Evolutionary conservation across 768 basidiomycete genomes (phyloP), one percentile per base, ranked within the genome.

Genomic region (Pleurotus eryngii): DNA sequence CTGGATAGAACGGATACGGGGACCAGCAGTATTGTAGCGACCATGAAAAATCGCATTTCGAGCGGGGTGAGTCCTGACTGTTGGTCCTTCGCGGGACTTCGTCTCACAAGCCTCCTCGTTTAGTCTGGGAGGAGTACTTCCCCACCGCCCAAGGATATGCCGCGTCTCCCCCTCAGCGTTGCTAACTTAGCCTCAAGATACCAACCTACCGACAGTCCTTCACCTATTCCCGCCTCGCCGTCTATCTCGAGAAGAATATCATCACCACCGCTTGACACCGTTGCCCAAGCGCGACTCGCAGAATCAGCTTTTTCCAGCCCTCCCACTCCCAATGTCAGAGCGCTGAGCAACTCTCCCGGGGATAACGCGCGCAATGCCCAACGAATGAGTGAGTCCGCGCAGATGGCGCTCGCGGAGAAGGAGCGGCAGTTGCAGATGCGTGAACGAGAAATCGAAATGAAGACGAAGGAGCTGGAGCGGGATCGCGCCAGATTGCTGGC

Each of bases 11-110:
- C 68, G 18, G 83, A 85, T 46, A 81, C 83, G 2, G 77, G 76
- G 5, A 76, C 69, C 40, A 85, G 81, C 59, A 78, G 64, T 62
- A 71, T 86, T 22, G 89, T 92, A 46, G 85, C 89, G 43, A 81
- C 82, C 1, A 83, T 92, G 77, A 79, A 85, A 45, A 81, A 79
- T 64, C 81, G 81, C 49, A 90, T 87, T 61, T 76, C 81, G 18
- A 77, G 72, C 42, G 74, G 69, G 56, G 89, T 89, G 62, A 45
- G 85, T 74, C 40, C 42, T 59, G 14, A 55, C 11, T 35, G 11
- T 9, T 9, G 9, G 7, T 11, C 30, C 30, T 35, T 35, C 8
- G 30, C 30, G 11, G 11, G 30, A 3, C 11, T 35, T 11, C 9
- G 9, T 35, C 30, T 35, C 9, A 35, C 30, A 11, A 35, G 11